These are phyloP conservation scores for Gossypium raimondii DNA, from an alignment of 345 rosid species.

Conservation along the genomic window DNA sequence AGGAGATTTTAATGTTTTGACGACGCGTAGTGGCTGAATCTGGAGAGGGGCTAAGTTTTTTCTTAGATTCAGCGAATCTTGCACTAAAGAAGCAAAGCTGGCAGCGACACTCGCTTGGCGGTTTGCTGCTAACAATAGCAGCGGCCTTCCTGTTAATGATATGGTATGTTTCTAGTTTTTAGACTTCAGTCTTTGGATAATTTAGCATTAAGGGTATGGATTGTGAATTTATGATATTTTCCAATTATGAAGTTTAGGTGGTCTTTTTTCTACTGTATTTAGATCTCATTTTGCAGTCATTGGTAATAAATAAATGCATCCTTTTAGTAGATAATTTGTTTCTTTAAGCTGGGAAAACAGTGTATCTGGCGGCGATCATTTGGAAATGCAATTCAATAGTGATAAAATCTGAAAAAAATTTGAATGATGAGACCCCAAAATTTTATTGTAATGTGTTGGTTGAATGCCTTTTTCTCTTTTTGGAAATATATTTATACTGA, in stretches of 20 bases:
- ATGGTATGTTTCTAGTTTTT: conserved; percentile 35
- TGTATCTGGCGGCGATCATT: neutral
- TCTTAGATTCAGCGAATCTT: conserved; percentile 29
- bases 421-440: neutral
- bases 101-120: conserved; percentile 88
- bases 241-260: neutral
- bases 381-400: conserved; percentile 4
- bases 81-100: conserved; percentile 47
- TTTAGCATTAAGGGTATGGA: neutral
- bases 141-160: conserved; percentile 60
- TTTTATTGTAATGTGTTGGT: neutral
- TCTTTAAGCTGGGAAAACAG: neutral
- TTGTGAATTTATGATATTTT: neutral
- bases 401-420: neutral
- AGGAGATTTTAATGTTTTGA: conserved; percentile 72
- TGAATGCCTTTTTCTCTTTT: neutral
- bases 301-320: neutral
- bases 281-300: conserved; percentile 18
- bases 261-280: neutral
- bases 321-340: neutral
- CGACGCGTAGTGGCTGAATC: conserved; percentile 46
- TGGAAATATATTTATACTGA: neutral
- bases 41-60: conserved; percentile 39
- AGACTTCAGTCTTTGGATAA: neutral
- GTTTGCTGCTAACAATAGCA: conserved; percentile 70